phyloP scores from a whole-genome alignment of 129 eudicot genomes.

The Artemisia tridentata region DNA sequence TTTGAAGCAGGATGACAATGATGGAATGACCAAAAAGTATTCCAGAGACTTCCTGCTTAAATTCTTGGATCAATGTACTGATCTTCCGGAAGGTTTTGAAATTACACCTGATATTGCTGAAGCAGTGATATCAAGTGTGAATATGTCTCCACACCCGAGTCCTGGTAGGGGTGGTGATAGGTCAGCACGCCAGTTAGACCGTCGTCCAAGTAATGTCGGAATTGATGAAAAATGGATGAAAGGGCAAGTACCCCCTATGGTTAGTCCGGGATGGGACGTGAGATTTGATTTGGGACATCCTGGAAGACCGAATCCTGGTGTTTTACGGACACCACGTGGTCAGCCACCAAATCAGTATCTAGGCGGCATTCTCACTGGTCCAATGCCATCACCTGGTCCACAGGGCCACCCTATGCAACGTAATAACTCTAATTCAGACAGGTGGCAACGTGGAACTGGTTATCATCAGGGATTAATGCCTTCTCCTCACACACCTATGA shows the following conservation, averaged over 20 bases:
- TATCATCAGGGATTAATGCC: conserved; percentile 77
- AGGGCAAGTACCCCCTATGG: conserved; percentile 47
- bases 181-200: conserved; percentile 55
- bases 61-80: conserved; percentile 59
- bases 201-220: conserved; percentile 50
- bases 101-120: conserved; percentile 45
- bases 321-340: conserved; percentile 62
- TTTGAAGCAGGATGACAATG: conserved; percentile 48
- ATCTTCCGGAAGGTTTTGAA: conserved; percentile 69
- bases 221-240: conserved; percentile 71
- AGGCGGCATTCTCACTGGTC: conserved; percentile 71
- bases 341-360: conserved; percentile 50
- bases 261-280: conserved; percentile 45
- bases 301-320: conserved; percentile 62
- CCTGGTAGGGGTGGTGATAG: conserved; percentile 62
- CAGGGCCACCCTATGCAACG: conserved; percentile 49
- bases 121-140: conserved; percentile 26
- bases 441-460: conserved; percentile 73
- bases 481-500: conserved; percentile 70
- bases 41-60: conserved; percentile 92
- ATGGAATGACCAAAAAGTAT: conserved; percentile 55
- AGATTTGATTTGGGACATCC: conserved; percentile 48
- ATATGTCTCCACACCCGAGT: conserved; percentile 50
- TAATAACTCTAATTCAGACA: conserved; percentile 66
- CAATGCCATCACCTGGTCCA: conserved; percentile 58